These are phyloP conservation scores for Phytopythium vexans DNA, from an alignment of 352 stramenopile species.

Conservation along the genomic window DNA sequence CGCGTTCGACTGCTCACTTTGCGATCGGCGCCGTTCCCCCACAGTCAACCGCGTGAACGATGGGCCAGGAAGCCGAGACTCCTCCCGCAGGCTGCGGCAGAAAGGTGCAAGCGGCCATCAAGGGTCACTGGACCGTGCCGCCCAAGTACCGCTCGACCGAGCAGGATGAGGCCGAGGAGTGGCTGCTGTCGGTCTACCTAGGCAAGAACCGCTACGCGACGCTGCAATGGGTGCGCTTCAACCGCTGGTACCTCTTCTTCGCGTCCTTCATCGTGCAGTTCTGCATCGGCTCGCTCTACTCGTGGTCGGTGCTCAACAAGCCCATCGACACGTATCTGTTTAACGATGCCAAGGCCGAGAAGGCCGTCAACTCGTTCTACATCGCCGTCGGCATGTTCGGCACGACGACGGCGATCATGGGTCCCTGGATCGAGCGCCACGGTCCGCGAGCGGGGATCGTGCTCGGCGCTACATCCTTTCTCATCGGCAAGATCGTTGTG, in stretches of 20 bases:
- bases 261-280: slow-evolving; percentile 65
- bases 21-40: slow-evolving; percentile 9
- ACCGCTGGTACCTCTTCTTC: slow-evolving; percentile 61
- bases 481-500: slow-evolving; percentile 46
- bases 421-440: slow-evolving; percentile 64
- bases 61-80: slow-evolving; percentile 11
- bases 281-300: slow-evolving; percentile 72
- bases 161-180: slow-evolving; percentile 52
- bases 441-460: slow-evolving; percentile 47
- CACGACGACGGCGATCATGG: slow-evolving; percentile 56
- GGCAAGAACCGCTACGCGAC: slow-evolving; percentile 50
- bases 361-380: slow-evolving; percentile 75
- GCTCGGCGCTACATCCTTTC: slow-evolving; percentile 45
- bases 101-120: slow-evolving; percentile 19
- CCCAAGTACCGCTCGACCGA: slow-evolving; percentile 41
- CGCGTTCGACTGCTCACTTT: slow-evolving; percentile 5
- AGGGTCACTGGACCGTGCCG: slow-evolving; percentile 55
- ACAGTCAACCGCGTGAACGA: background rate
- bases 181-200: slow-evolving; percentile 46
- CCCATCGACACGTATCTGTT: slow-evolving; percentile 58
- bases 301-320: slow-evolving; percentile 75
- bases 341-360: slow-evolving; percentile 37
- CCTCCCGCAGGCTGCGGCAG: slow-evolving; percentile 22
- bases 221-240: slow-evolving; percentile 41
- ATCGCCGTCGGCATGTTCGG: slow-evolving; percentile 62